Percentiles rank a stretch among this genome's conserved stretches.
Conservation (phyloP, 192 early-diverging fungal species). For the Podila epigama region DNA sequence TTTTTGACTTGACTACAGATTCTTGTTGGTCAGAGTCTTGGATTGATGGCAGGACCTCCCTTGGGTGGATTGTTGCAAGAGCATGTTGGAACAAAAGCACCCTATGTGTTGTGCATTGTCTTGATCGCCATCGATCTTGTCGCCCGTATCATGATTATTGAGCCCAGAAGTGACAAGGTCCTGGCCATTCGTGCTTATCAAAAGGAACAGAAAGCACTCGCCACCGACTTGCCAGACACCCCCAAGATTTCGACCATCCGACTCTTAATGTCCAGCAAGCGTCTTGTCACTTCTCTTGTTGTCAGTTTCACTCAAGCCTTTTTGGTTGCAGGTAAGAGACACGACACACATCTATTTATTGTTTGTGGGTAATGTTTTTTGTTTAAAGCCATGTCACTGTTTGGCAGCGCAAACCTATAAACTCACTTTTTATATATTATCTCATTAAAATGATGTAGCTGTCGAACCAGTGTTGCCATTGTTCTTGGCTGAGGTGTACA, state of each 20-base stretch:
- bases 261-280: conserved; percentile 18
- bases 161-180: conserved; percentile 41
- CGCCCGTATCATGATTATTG: conserved; percentile 51
- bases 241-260: conserved; percentile 12
- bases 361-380: too few relatives aligned
- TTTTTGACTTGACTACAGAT: too few relatives aligned
- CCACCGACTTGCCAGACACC: neutral
- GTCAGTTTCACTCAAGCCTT: conserved; percentile 36
- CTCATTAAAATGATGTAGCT: conserved; percentile 9
- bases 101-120: conserved; percentile 53
- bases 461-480: conserved; percentile 51
- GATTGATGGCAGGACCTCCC: conserved; percentile 54
- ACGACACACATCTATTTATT: neutral
- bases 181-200: conserved; percentile 34
- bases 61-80: conserved; percentile 51
- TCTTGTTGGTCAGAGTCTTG: conserved; percentile 50
- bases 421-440: too few relatives aligned
- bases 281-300: conserved; percentile 18
- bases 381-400: too few relatives aligned
- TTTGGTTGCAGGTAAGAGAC: conserved; percentile 23
- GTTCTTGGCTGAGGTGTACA: conserved; percentile 38
- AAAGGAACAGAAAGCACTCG: neutral
- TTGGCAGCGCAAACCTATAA: too few relatives aligned
- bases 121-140: conserved; percentile 49
- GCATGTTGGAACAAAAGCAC: conserved; percentile 48